phyloP scores from a whole-genome alignment of 768 basidiomycete species.

The Lactarius vividus region DNA sequence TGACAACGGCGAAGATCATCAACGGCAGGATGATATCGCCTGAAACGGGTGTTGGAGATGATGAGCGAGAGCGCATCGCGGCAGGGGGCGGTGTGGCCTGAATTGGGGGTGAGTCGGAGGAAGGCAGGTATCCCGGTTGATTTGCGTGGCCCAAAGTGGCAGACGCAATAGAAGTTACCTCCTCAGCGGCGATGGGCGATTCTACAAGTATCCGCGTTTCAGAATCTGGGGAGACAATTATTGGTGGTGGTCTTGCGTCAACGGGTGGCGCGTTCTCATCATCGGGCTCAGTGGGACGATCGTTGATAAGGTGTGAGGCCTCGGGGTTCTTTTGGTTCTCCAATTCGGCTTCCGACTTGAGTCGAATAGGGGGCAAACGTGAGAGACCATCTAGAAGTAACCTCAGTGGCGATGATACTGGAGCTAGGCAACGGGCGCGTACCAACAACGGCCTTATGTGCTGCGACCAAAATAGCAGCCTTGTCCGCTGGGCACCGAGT shows the following conservation, averaged over 20 bases:
- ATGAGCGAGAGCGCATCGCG: constrained; percentile 23
- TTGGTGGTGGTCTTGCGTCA: constrained; percentile 27
- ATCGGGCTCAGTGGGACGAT: constrained; percentile 18
- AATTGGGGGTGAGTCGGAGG: neutral
- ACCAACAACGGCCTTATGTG: constrained; percentile 88
- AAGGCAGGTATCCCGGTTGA: neutral
- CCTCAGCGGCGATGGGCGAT: constrained; percentile 13
- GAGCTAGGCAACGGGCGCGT: constrained; percentile 30
- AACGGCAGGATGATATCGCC: constrained; percentile 91
- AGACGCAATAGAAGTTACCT: constrained; percentile 11
- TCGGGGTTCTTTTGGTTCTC: constrained; percentile 37
- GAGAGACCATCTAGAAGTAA: constrained; percentile 63
- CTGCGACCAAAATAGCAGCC: constrained; percentile 72
- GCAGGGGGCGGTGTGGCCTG: constrained; percentile 17
- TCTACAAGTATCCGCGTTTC: constrained; percentile 16
- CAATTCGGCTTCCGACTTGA: constrained; percentile 61
- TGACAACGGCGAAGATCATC: constrained; percentile 92
- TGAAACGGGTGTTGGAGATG: constrained; percentile 55
- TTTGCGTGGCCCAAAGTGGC: neutral
- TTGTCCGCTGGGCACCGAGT: constrained; percentile 73
- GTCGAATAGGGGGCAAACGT: constrained; percentile 64
- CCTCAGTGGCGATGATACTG: neutral
- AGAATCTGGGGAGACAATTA: constrained; percentile 30
- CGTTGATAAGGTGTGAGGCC: constrained; percentile 25
- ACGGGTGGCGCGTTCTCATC: constrained; percentile 12